Evolutionary conservation across 1,284 basidiomycete genomes (phyloP).

Genomic region (Cutaneotrichosporon sp.): DNA sequence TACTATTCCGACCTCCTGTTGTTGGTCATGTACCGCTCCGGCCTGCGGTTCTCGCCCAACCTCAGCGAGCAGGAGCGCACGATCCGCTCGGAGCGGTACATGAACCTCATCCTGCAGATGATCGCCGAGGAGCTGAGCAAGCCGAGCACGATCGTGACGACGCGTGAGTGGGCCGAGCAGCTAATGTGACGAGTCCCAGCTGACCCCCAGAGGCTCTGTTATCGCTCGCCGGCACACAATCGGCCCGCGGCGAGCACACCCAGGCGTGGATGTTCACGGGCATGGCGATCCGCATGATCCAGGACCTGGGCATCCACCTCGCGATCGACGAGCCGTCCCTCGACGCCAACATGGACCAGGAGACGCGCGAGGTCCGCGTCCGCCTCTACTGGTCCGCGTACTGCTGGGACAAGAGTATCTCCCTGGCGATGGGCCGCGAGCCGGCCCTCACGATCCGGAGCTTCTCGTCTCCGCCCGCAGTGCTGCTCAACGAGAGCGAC

Average conservation of each 20-base stretch:
- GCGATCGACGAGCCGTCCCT: constrained; percentile 27
- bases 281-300: constrained; percentile 31
- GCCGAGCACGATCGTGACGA: constrained; percentile 23
- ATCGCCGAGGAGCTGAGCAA: constrained; percentile 26
- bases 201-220: constrained; percentile 25
- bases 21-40: constrained; percentile 26
- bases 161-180: constrained; percentile 17
- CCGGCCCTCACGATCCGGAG: constrained; percentile 19
- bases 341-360: constrained; percentile 26
- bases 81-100: constrained; percentile 20
- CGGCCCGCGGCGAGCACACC: constrained; percentile 27
- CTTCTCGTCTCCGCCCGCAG: constrained; percentile 11
- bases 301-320: constrained; percentile 32
- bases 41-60: constrained; percentile 27
- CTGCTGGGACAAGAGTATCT: constrained; percentile 28
- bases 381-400: constrained; percentile 30
- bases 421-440: constrained; percentile 29
- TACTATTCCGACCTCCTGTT: constrained; percentile 31
- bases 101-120: constrained; percentile 25
- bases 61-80: constrained; percentile 25
- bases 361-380: constrained; percentile 24
- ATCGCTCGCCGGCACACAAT: constrained; percentile 24
- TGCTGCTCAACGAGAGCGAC: constrained; percentile 16
- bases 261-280: constrained; percentile 33
- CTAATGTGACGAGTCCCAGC: neutral